Percentiles rank a stretch among this genome's conserved stretches.
phyloP scores from a whole-genome alignment of 495 filamentous ascomycete species.

The Cryomyces minteri region DNA sequence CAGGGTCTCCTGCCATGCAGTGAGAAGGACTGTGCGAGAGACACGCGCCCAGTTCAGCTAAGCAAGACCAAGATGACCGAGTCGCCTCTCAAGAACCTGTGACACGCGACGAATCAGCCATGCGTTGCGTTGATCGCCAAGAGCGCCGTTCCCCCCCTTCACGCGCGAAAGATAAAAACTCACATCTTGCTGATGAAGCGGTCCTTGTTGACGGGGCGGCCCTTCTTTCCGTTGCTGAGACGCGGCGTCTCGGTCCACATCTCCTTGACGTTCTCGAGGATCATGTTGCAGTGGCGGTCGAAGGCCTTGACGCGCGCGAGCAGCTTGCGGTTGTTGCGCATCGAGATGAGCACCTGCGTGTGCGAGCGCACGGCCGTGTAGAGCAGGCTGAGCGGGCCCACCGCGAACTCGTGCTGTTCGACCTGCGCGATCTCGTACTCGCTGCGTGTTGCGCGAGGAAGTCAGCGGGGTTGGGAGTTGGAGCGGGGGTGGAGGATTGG shows the following conservation, averaged over 20 bases:
- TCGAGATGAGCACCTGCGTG: constrained; percentile 78
- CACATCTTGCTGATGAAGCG: constrained; percentile 98
- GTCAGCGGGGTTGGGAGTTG: background rate
- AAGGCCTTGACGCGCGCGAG: constrained; percentile 70
- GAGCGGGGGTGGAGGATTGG: constrained; percentile 1
- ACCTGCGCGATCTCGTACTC: constrained; percentile 81
- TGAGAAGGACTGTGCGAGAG: no score
- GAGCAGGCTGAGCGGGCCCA: constrained; percentile 76
- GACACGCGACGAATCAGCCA: constrained; percentile 1
- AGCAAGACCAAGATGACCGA: constrained; percentile 84
- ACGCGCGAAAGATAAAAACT: constrained; percentile 13
- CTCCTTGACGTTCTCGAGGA: constrained; percentile 96
- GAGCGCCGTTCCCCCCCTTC: no score
- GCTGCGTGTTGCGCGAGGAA: constrained; percentile 22
- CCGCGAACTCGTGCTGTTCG: constrained; percentile 79
- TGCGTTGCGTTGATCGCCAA: background rate
- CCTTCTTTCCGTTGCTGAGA: constrained; percentile 56
- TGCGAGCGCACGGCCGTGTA: constrained; percentile 78
- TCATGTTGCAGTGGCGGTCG: constrained; percentile 95
- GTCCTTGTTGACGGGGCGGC: constrained; percentile 90
- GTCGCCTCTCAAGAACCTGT: constrained; percentile 84
- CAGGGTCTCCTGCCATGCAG: no score
- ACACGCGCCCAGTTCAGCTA: constrained; percentile 32
- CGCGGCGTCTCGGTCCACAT: constrained; percentile 98
- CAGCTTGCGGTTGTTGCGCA: constrained; percentile 75